These are phyloP conservation scores for Peronosclerospora sorghi DNA, from an alignment of 352 stramenopile genomes.

Conservation along the genomic window DNA sequence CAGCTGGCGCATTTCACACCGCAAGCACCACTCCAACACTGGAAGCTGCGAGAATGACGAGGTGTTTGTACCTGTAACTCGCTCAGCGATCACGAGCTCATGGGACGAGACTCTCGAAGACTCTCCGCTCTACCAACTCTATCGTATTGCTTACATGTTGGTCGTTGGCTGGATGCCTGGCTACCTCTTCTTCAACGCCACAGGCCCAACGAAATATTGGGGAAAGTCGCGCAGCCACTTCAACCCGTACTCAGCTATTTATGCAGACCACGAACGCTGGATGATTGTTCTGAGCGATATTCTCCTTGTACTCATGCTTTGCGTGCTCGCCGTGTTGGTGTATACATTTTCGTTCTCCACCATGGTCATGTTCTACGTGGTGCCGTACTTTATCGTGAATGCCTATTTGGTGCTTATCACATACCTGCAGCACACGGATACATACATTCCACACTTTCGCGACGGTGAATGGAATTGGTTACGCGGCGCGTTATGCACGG, in stretches of 20 bases:
- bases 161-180: constrained; percentile 93
- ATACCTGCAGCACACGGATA: constrained; percentile 97
- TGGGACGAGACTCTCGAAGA: constrained; percentile 87
- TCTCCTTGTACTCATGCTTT: constrained; percentile 71
- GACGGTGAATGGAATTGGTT: constrained; percentile 94
- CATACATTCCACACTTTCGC: constrained; percentile 94
- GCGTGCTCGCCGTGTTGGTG: constrained; percentile 38
- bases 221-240: constrained; percentile 89
- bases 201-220: constrained; percentile 83
- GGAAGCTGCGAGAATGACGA: constrained; percentile 93
- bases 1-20: constrained; percentile 94
- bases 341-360: constrained; percentile 58
- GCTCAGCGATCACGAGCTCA: constrained; percentile 39
- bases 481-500: constrained; percentile 92
- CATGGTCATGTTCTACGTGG: constrained; percentile 91
- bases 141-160: constrained; percentile 91
- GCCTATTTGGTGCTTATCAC: constrained; percentile 96
- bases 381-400: constrained; percentile 94
- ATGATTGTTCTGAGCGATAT: constrained; percentile 91
- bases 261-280: constrained; percentile 84
- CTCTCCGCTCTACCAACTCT: constrained; percentile 89
- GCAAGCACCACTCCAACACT: constrained; percentile 94
- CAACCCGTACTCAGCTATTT: constrained; percentile 91
- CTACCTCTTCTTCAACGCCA: constrained; percentile 95
- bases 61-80: constrained; percentile 91